phyloP scores from a whole-genome alignment of 768 basidiomycete species.

The Suillus sp. region DNA sequence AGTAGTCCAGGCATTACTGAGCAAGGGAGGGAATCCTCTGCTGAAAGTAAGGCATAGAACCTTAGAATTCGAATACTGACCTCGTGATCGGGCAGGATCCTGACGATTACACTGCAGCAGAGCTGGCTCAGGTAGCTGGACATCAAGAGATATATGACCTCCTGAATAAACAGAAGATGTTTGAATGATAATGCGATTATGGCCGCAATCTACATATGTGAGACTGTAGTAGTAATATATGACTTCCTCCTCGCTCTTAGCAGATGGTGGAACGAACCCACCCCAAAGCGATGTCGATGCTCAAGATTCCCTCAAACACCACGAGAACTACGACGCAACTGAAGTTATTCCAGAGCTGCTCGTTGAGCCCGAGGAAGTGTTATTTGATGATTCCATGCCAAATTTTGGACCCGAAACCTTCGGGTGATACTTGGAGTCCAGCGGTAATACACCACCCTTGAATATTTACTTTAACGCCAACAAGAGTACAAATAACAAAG shows the following conservation, averaged over 20 bases:
- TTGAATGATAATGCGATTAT: constrained; percentile 8
- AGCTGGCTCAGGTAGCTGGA: constrained; percentile 61
- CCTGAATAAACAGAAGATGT: constrained; percentile 14
- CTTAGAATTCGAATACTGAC: constrained; percentile 13
- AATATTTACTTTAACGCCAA: constrained; percentile 14
- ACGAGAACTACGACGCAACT: constrained; percentile 16
- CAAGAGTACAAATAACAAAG: neutral
- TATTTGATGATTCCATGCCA: neutral
- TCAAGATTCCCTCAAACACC: neutral
- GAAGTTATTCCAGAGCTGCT: constrained; percentile 4
- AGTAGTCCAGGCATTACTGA: constrained; percentile 59
- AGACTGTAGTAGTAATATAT: constrained; percentile 3
- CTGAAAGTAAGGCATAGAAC: constrained; percentile 54
- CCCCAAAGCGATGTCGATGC: constrained; percentile 12
- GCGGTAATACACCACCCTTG: constrained; percentile 64
- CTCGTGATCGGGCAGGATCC: constrained; percentile 51
- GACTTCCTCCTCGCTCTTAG: neutral
- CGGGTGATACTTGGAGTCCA: constrained; percentile 57
- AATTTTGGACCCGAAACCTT: constrained; percentile 31
- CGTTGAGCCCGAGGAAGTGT: neutral
- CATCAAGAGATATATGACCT: constrained; percentile 54
- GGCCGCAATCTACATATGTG: constrained; percentile 3
- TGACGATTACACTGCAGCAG: constrained; percentile 61
- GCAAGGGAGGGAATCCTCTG: constrained; percentile 61
- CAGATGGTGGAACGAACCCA: constrained; percentile 6